A percentile compares a stretch with the other conserved stretches of the same genome.
Conservation (phyloP, 148 eudicot species). For the Persicaria tinctoria region DNA sequence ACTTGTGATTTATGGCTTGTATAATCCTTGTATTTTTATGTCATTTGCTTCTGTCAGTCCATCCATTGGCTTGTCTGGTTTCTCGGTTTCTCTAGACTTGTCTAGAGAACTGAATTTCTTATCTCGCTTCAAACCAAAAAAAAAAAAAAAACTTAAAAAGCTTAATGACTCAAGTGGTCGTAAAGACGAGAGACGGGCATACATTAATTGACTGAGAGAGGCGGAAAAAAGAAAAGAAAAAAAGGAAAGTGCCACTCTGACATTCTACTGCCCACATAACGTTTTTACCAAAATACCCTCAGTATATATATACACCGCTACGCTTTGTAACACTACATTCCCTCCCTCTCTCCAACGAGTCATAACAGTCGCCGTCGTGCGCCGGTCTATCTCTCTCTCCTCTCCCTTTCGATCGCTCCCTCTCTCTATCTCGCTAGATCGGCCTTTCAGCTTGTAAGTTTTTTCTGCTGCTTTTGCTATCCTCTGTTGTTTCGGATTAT, state of each 20-base stretch:
- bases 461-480: neutral
- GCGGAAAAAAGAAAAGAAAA: neutral
- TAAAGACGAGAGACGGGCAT: too few species aligned
- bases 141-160: too few species aligned
- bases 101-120: too few species aligned
- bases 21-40: too few species aligned
- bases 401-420: neutral
- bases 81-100: too few species aligned
- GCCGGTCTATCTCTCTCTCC: neutral
- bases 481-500: neutral
- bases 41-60: too few species aligned
- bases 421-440: neutral
- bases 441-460: conserved; percentile 5
- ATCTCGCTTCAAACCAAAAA: too few species aligned
- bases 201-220: neutral
- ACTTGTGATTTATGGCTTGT: too few species aligned
- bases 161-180: too few species aligned
- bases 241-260: neutral
- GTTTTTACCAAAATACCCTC: conserved; percentile 6
- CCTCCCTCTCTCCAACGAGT: neutral
- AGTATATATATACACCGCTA: neutral
- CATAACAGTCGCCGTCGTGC: conserved; percentile 11
- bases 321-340: neutral
- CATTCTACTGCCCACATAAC: neutral
- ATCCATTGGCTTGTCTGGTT: too few species aligned